Evolutionary conservation across 768 basidiomycete genomes (phyloP), one percentile per base, ranked within the genome.

Genomic region (Thelephora aurantiotincta): DNA sequence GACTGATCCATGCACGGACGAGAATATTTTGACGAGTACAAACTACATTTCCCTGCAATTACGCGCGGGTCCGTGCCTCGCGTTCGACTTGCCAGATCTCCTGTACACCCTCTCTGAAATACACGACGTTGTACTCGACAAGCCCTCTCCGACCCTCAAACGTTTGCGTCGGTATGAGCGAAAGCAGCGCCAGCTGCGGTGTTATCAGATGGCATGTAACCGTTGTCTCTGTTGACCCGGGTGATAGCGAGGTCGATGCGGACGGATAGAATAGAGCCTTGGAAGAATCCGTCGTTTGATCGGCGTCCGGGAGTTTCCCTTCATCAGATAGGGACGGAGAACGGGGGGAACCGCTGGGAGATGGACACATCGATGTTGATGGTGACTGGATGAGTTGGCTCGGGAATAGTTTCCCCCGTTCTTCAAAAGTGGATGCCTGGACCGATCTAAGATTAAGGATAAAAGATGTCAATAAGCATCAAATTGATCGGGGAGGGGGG

Each of bases 101-200:
- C 60, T 82, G 76, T 44, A 88, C 74, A 0, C 89, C 89, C 60
- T 80, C 81, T 55, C 89, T 64, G 59, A 92, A 84, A 62, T 80
- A 88, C 34, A 87, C 80, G 2, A 91, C 81, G 56, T 92, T 92
- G 63, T 82, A 90, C 58, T 92, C 89, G 26, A 92, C 68, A 42
- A 90, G 66, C 18, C 84, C 85, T 14, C 84, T 70, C 47, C 81
- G 71, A 51, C 74, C 71, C 46, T 88, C 82, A 53, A 75, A 88
- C 43, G 85, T 77, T 30, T 71, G 66, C 2, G 84, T 82, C 22
- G 83, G 83, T 14, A 91, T 58, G 45, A 90, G 65, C 2, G 84
- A 82, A 46, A 91, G 65, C 44, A 85, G 66, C 12, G 79, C 80
- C 19, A 86, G 71, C 48, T 75, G 77, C 49, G 75, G 73, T 48